A percentile compares a stretch with the other conserved stretches of the same genome.
phyloP scores from a whole-genome alignment of 2,329 filamentous ascomycete genomes.

The Aspergillus costaricaensis region DNA sequence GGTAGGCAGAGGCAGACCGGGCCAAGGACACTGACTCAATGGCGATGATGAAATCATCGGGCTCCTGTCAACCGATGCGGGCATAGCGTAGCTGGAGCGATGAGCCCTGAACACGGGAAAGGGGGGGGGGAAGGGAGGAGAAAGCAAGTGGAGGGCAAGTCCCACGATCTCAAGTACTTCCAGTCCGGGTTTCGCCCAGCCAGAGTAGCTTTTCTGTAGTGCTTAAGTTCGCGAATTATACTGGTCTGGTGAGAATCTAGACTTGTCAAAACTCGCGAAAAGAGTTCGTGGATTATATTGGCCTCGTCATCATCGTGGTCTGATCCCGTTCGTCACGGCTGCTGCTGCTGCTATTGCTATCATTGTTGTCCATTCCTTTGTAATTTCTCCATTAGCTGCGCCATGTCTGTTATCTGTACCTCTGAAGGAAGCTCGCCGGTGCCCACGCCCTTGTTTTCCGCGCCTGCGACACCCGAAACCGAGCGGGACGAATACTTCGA shows the following conservation, averaged over 20 bases:
- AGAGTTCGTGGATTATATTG: no score
- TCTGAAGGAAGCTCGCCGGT: slow-evolving; percentile 9
- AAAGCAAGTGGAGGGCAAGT: no score
- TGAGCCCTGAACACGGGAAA: background rate
- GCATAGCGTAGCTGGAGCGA: background rate
- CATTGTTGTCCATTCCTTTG: background rate
- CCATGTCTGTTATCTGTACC: background rate
- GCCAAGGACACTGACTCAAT: background rate
- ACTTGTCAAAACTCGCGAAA: no score
- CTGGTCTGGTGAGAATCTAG: no score
- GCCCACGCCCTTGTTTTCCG: slow-evolving; percentile 9
- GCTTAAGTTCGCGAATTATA: background rate
- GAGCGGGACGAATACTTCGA: slow-evolving; percentile 12
- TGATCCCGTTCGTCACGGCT: background rate
- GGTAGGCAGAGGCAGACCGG: background rate
- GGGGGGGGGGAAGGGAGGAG: background rate
- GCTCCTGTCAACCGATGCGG: background rate
- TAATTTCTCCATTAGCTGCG: slow-evolving; percentile 4
- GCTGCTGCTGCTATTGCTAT: background rate
- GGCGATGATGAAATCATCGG: background rate
- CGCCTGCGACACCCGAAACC: slow-evolving; percentile 13
- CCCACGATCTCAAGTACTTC: background rate
- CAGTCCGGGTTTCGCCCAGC: background rate
- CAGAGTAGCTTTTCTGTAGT: background rate
- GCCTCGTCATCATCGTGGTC: no score